These are phyloP conservation scores for Oxyria digyna DNA, from an alignment of 148 eudicot genomes.

Conservation along the genomic window DNA sequence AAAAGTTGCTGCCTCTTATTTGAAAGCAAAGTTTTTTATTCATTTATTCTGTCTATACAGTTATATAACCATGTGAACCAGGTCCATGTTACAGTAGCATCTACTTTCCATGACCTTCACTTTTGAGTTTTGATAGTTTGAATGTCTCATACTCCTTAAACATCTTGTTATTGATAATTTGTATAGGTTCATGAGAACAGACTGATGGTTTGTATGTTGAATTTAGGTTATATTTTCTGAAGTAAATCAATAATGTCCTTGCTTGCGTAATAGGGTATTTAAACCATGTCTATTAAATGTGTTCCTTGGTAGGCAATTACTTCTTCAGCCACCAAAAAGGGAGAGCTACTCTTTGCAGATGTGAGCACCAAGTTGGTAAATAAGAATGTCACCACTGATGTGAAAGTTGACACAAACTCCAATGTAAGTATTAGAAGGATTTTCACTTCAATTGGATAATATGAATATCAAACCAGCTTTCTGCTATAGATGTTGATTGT, in stretches of 20 bases:
- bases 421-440: conserved; percentile 36
- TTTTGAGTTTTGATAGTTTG: background rate
- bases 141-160: background rate
- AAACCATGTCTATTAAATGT: background rate
- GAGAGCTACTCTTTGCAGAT: conserved; percentile 52
- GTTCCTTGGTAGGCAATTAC: conserved; percentile 53
- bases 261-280: background rate
- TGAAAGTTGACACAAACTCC: conserved; percentile 73
- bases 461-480: background rate
- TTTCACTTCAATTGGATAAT: background rate
- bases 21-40: background rate
- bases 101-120: background rate
- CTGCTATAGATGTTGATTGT: background rate
- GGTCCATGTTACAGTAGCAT: background rate
- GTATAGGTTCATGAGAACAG: background rate
- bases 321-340: conserved; percentile 61
- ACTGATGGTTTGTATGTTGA: background rate
- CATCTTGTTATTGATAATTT: background rate
- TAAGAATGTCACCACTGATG: conserved; percentile 67
- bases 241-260: background rate
- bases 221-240: background rate
- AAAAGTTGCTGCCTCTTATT: background rate
- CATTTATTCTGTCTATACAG: background rate
- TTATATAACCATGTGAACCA: background rate
- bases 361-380: conserved; percentile 53